These are phyloP conservation scores for Saccharum hybrid DNA, from an alignment of 202 grass and related monocot species.

Conservation along the genomic window DNA sequence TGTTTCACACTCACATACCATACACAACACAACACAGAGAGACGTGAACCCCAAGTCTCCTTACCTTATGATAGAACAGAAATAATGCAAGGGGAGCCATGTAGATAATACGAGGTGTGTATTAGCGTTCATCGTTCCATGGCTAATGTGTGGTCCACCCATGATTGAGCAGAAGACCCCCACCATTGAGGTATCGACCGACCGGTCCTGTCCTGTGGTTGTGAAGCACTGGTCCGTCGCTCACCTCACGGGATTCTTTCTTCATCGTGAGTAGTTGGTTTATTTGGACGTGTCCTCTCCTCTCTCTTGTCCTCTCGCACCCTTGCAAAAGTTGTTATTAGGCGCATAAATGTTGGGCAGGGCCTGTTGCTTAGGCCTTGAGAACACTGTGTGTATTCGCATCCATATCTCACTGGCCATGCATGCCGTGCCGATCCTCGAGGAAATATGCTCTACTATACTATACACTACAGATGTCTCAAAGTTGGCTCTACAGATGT, in stretches of 20 bases:
- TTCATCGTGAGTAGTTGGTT: constrained; percentile 10
- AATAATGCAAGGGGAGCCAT: background rate
- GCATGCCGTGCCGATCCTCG: background rate
- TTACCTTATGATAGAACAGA: background rate
- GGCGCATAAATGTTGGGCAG: no score
- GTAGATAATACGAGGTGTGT: background rate
- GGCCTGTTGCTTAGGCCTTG: background rate
- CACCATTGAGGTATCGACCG: background rate
- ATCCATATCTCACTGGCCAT: no score
- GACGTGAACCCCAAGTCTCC: background rate
- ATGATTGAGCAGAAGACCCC: constrained; percentile 22
- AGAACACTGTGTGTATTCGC: background rate
- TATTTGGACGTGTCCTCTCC: constrained; percentile 6
- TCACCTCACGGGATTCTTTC: constrained; percentile 1
- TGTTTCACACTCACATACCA: background rate
- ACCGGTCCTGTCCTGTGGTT: background rate
- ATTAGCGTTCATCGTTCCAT: constrained; percentile 19
- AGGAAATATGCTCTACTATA: constrained; percentile 12
- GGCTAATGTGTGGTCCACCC: background rate
- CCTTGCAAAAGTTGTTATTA: background rate
- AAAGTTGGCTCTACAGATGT: no score
- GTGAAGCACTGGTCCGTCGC: background rate
- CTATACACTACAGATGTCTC: background rate
- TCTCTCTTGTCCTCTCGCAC: background rate
- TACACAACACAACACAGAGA: background rate